Evolutionary conservation across 2,329 filamentous ascomycete species (phyloP).

Genomic region (Fusarium sp.): DNA sequence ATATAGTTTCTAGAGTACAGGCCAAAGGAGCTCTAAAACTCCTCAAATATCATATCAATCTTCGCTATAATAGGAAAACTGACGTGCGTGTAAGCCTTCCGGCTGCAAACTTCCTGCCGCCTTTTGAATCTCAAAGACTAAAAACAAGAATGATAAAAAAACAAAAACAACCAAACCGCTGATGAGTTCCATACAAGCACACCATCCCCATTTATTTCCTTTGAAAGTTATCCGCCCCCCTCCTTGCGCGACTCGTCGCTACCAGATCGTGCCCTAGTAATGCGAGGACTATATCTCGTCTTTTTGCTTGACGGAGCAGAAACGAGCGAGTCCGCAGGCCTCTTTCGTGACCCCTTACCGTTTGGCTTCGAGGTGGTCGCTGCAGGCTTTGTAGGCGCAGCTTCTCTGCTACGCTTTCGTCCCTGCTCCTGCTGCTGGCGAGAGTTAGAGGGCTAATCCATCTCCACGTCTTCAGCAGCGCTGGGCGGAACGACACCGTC

Average conservation of each 20-base stretch:
- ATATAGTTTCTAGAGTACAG: conserved; percentile 41
- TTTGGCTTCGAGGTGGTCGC: not conserved
- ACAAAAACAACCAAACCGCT: conserved; percentile 28
- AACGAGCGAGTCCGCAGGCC: not conserved
- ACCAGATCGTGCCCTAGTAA: not conserved
- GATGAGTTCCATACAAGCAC: conserved; percentile 32
- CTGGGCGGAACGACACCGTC: conserved; percentile 54
- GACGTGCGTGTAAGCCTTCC: conserved; percentile 10
- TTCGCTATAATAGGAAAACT: conserved; percentile 7
- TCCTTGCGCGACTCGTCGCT: not conserved
- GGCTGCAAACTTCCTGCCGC: conserved; percentile 10
- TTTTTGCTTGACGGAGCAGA: not conserved
- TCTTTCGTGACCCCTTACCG: conserved; percentile 1
- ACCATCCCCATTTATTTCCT: not conserved
- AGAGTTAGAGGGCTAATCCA: conserved; percentile 38
- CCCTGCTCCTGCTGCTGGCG: conserved; percentile 8
- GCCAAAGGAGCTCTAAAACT: conserved; percentile 14
- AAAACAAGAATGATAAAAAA: conserved; percentile 13
- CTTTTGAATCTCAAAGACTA: conserved; percentile 21
- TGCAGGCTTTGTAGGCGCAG: not conserved
- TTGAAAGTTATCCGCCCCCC: not conserved
- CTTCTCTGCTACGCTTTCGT: not conserved
- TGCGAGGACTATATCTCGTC: conserved; percentile 8
- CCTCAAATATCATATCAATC: conserved; percentile 11
- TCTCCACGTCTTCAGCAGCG: conserved; percentile 45